A percentile compares a stretch with the other conserved stretches of the same genome.
phyloP scores from a whole-genome alignment of 345 rosid genomes.

The Eucalyptus regnans region DNA sequence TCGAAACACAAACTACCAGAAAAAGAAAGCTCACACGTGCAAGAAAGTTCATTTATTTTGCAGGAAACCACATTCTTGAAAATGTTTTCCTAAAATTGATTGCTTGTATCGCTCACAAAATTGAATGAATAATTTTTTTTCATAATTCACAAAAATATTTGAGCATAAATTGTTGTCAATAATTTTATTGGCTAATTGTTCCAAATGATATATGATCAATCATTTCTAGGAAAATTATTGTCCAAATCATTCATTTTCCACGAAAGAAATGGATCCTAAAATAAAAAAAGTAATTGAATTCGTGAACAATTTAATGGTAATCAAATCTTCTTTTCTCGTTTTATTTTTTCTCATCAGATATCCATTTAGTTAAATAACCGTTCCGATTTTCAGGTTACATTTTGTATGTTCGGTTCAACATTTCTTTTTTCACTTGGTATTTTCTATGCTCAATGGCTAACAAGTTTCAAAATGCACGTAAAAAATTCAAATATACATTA shows the following conservation, averaged over 20 bases:
- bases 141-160: too few species aligned
- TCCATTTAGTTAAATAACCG: neutral
- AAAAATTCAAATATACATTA: neutral
- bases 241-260: accelerated
- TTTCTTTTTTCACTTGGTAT: neutral
- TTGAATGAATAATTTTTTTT: too few species aligned
- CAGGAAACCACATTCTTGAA: too few species aligned
- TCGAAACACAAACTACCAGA: neutral
- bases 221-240: neutral
- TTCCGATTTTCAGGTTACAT: neutral
- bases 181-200: neutral
- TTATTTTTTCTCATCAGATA: neutral
- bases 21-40: neutral
- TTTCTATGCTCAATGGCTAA: neutral
- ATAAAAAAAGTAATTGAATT: too few species aligned
- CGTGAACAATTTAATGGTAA: neutral
- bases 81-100: too few species aligned
- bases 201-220: neutral
- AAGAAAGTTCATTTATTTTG: too few species aligned
- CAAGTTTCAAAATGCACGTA: neutral
- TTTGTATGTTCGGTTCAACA: neutral
- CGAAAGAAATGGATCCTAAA: accelerated
- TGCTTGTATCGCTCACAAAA: too few species aligned
- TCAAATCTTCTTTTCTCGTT: neutral
- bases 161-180: too few species aligned